These are phyloP conservation scores for Thraustochytrium striatum DNA, from an alignment of 352 stramenopile genomes.

Conservation along the genomic window DNA sequence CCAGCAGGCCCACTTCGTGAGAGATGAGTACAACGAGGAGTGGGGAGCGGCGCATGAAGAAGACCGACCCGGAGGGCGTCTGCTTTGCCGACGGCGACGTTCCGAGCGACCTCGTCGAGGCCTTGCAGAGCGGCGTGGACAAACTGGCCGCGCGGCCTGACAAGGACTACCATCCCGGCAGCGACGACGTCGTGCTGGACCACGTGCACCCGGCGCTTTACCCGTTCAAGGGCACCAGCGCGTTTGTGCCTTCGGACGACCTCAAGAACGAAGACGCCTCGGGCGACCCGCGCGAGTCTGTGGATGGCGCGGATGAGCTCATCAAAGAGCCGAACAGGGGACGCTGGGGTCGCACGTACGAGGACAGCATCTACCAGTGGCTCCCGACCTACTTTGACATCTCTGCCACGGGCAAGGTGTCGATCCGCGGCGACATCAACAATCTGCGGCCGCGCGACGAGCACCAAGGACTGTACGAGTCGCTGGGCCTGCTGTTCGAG, in stretches of 20 bases:
- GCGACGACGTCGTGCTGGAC: constrained; percentile 43
- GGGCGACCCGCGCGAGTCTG: too few species aligned
- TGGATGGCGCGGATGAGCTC: too few species aligned
- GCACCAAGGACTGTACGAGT: constrained; percentile 41
- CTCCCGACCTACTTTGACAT: constrained; percentile 50
- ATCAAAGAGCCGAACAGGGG: too few species aligned
- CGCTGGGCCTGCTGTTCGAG: neutral
- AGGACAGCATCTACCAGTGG: constrained; percentile 33
- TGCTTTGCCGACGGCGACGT: neutral
- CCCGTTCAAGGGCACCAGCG: constrained; percentile 33
- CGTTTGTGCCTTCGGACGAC: constrained; percentile 1
- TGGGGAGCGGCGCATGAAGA: too few species aligned
- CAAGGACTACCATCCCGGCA: constrained; percentile 52
- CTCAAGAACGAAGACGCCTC: too few species aligned
- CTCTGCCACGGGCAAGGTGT: neutral
- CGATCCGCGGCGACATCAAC: constrained; percentile 52
- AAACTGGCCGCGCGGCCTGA: neutral
- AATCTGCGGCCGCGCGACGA: constrained; percentile 42
- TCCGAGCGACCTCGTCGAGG: neutral
- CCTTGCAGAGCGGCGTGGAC: neutral
- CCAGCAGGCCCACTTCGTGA: too few species aligned
- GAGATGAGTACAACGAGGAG: too few species aligned
- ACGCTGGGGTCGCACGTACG: neutral
- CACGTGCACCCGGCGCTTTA: constrained; percentile 50
- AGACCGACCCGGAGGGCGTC: constrained; percentile 4